phyloP scores from a whole-genome alignment of 768 basidiomycete species.

The Suillus plorans region DNA sequence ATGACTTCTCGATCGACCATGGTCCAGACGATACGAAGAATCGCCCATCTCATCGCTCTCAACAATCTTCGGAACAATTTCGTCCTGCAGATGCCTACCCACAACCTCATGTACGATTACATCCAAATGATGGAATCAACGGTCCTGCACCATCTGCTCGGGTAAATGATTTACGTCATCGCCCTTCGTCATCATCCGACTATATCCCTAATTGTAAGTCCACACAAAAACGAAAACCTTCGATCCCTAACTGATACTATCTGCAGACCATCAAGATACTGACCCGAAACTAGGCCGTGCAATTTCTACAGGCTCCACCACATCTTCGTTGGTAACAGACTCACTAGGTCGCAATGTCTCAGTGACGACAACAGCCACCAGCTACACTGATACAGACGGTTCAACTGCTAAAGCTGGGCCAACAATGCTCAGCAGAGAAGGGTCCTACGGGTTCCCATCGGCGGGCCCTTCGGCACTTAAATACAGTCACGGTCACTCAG shows the following conservation, averaged over 20 bases:
- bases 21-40: constrained; percentile 5
- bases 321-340: constrained; percentile 26
- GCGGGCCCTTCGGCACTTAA: constrained; percentile 24
- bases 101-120: constrained; percentile 13
- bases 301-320: constrained; percentile 28
- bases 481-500: constrained; percentile 14
- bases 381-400: constrained; percentile 15
- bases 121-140: constrained; percentile 14
- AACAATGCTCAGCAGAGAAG: constrained; percentile 15
- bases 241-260: constrained; percentile 4
- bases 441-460: constrained; percentile 19
- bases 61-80: constrained; percentile 19
- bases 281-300: constrained; percentile 25
- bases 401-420: constrained; percentile 15
- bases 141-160: constrained; percentile 15
- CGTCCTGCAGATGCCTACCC: constrained; percentile 19
- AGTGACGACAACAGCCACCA: constrained; percentile 25
- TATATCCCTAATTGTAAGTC: constrained; percentile 22
- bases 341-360: constrained; percentile 25
- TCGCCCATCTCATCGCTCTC: constrained; percentile 20
- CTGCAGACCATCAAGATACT: constrained; percentile 13
- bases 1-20: constrained; percentile 12
- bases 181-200: constrained; percentile 20
- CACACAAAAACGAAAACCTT: not conserved
- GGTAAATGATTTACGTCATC: constrained; percentile 20